A percentile compares a stretch with the other conserved stretches of the same genome.
These are phyloP conservation scores for Erysimum pusillum DNA, from an alignment of 441 rosid genomes.

Conservation along the genomic window DNA sequence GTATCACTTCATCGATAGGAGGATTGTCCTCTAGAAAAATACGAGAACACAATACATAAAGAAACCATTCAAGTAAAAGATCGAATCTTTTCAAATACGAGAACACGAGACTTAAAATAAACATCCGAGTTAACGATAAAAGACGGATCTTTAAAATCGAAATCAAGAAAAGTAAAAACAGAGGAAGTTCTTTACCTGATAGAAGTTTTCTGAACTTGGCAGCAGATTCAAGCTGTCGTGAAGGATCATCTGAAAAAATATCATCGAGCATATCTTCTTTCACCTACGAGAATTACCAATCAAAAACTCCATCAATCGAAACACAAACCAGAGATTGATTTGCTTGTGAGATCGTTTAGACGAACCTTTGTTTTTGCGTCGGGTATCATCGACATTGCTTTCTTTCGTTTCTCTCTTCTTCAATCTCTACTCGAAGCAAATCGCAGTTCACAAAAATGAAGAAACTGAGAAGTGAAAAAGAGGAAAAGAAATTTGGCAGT, in stretches of 20 bases:
- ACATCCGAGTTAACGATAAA: neutral
- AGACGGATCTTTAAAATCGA: neutral
- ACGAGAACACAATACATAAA: no score
- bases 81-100: no score
- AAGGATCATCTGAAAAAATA: conserved; percentile 62
- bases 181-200: neutral
- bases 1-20: conserved; percentile 83
- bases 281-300: conserved; percentile 50
- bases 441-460: neutral
- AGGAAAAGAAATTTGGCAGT: neutral
- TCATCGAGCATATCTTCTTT: conserved; percentile 50
- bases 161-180: conserved; percentile 14
- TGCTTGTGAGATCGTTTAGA: neutral
- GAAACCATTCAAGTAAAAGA: no score
- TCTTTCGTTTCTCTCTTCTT: neutral
- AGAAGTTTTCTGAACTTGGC: conserved; percentile 76
- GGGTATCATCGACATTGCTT: conserved; percentile 77
- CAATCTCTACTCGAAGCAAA: neutral
- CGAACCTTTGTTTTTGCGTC: neutral
- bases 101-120: neutral
- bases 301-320: conserved; percentile 1
- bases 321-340: neutral
- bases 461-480: neutral
- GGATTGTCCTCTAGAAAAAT: no score
- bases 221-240: conserved; percentile 68